phyloP scores from a whole-genome alignment of 164 flowering plant species.

The Dillenia turbinata region DNA sequence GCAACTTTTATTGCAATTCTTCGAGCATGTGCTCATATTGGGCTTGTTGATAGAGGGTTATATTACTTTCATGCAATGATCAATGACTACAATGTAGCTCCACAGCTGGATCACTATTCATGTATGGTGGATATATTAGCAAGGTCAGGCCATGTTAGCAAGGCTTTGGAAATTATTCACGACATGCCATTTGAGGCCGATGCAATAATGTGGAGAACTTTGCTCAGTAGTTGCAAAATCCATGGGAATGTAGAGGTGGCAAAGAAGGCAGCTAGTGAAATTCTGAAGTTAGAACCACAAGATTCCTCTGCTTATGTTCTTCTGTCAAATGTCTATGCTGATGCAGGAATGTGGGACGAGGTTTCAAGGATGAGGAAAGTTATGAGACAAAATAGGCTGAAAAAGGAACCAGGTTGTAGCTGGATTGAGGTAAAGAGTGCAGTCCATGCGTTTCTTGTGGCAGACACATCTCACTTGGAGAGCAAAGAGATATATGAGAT shows the following conservation, averaged over 20 bases:
- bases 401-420: slow-evolving; percentile 88
- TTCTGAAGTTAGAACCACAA: slow-evolving; percentile 57
- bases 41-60: slow-evolving; percentile 45
- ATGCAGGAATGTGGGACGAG: slow-evolving; percentile 70
- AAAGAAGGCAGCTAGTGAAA: slow-evolving; percentile 53
- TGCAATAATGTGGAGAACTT: slow-evolving; percentile 68
- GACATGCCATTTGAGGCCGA: slow-evolving; percentile 79
- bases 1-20: slow-evolving; percentile 77
- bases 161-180: slow-evolving; percentile 54
- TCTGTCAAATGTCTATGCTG: slow-evolving; percentile 69
- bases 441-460: slow-evolving; percentile 64
- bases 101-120: slow-evolving; percentile 73
- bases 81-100: slow-evolving; percentile 42
- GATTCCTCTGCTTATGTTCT: slow-evolving; percentile 73
- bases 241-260: slow-evolving; percentile 69
- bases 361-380: slow-evolving; percentile 52
- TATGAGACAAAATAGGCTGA: slow-evolving; percentile 50
- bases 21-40: slow-evolving; percentile 75
- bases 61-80: slow-evolving; percentile 54
- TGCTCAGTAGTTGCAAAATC: slow-evolving; percentile 64
- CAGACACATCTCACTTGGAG: slow-evolving; percentile 67
- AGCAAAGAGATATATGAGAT: slow-evolving; percentile 49
- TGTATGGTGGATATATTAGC: slow-evolving; percentile 81
- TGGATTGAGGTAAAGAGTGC: slow-evolving; percentile 74
- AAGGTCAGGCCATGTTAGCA: slow-evolving; percentile 48